Evolutionary conservation across 2,329 filamentous ascomycete genomes (phyloP).

Genomic region (Tolypocladium cylindrosporum): DNA sequence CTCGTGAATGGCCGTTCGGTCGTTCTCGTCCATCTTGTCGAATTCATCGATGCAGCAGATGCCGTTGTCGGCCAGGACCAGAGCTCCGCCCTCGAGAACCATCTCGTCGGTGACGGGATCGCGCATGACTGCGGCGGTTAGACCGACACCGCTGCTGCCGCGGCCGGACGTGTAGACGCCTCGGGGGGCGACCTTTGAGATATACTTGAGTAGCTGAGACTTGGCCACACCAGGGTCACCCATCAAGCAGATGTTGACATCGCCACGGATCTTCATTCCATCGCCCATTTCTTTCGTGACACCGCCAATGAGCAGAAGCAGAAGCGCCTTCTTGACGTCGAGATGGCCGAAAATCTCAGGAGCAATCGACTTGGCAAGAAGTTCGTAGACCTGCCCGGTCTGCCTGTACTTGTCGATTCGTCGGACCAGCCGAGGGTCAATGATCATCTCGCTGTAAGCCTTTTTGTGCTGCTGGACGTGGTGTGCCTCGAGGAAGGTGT

Average conservation of each 20-base stretch:
- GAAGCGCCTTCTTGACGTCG: slow-evolving; percentile 94
- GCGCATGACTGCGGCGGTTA: slow-evolving; percentile 75
- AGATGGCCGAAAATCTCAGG: slow-evolving; percentile 95
- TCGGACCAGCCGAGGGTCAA: slow-evolving; percentile 69
- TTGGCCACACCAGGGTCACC: slow-evolving; percentile 99
- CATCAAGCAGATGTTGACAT: slow-evolving; percentile 98
- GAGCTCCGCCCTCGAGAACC: slow-evolving; percentile 70
- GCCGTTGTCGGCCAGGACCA: slow-evolving; percentile 72
- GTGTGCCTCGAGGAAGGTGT: slow-evolving; percentile 94
- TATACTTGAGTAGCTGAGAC: slow-evolving; percentile 96
- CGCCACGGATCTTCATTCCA: slow-evolving; percentile 96
- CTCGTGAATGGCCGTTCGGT: slow-evolving; percentile 75
- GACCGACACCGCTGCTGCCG: slow-evolving; percentile 71
- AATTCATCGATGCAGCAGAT: slow-evolving; percentile 84
- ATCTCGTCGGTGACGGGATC: slow-evolving; percentile 78
- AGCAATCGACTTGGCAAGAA: slow-evolving; percentile 89
- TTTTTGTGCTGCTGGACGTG: slow-evolving; percentile 95
- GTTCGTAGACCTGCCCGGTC: slow-evolving; percentile 89
- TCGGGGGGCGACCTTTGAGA: slow-evolving; percentile 92
- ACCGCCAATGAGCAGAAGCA: slow-evolving; percentile 91
- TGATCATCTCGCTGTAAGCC: slow-evolving; percentile 83
- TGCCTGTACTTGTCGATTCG: slow-evolving; percentile 79
- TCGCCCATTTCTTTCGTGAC: slow-evolving; percentile 95
- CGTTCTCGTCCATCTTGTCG: slow-evolving; percentile 82
- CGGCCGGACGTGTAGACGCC: slow-evolving; percentile 78